Percentiles rank a stretch among this genome's conserved stretches.
phyloP scores from a whole-genome alignment of 2,329 filamentous ascomycete genomes.

The Apiospora hydei region DNA sequence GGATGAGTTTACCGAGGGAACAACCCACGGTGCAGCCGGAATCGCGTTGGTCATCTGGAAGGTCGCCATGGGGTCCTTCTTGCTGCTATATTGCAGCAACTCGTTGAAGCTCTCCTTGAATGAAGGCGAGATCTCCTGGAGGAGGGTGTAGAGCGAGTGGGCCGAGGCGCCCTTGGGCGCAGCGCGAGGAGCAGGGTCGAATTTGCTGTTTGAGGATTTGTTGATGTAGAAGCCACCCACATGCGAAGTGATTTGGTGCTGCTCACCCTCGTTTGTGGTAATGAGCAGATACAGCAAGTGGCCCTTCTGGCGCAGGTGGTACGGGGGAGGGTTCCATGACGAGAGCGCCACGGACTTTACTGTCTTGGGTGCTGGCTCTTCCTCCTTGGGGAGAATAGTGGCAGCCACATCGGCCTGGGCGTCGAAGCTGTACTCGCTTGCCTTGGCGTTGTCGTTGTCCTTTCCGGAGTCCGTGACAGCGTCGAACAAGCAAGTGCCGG shows the following conservation, averaged over 20 bases:
- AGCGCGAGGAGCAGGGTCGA: slow-evolving; percentile 84
- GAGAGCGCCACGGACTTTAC: slow-evolving; percentile 89
- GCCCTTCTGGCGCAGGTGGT: slow-evolving; percentile 87
- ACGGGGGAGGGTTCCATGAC: slow-evolving; percentile 95
- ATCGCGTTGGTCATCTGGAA: slow-evolving; percentile 97
- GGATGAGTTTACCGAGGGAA: slow-evolving; percentile 71
- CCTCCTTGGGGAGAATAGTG: slow-evolving; percentile 72
- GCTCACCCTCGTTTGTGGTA: slow-evolving; percentile 93
- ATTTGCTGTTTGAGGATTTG: slow-evolving; percentile 93
- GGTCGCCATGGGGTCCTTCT: slow-evolving; percentile 86
- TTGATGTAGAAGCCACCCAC: slow-evolving; percentile 97
- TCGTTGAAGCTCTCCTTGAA: slow-evolving; percentile 79
- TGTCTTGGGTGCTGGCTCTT: slow-evolving; percentile 81
- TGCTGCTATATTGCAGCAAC: slow-evolving; percentile 84
- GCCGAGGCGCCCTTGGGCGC: slow-evolving; percentile 79
- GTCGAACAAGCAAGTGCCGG: slow-evolving; percentile 88
- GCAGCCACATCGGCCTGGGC: slow-evolving; percentile 68
- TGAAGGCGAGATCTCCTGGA: slow-evolving; percentile 81
- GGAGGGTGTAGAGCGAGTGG: slow-evolving; percentile 85
- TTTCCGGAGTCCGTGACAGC: slow-evolving; percentile 63
- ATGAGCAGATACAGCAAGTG: slow-evolving; percentile 91
- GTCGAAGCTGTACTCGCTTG: slow-evolving; percentile 74
- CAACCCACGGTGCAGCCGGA: slow-evolving; percentile 90
- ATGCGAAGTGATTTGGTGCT: slow-evolving; percentile 91
- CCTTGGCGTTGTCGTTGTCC: slow-evolving; percentile 47